Evolutionary conservation across 78 protist species (phyloP).

Genomic region (Blattamonas nauphoetae): DNA sequence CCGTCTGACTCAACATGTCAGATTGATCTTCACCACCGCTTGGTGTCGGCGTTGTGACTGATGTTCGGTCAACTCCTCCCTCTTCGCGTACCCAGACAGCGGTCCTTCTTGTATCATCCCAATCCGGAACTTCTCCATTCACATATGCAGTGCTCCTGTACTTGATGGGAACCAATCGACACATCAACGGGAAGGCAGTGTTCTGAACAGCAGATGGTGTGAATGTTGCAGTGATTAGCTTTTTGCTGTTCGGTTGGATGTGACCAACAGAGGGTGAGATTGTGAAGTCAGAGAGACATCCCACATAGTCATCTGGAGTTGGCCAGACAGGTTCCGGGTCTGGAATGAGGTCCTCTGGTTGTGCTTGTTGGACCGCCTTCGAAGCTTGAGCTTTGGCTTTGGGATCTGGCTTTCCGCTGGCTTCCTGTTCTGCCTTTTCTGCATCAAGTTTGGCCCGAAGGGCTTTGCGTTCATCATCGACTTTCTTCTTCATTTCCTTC

Average conservation of each 20-base stretch:
- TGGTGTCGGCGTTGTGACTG: too few species aligned
- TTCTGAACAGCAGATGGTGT: neutral
- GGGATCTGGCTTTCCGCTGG: neutral
- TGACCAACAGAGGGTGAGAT: conserved; percentile 33
- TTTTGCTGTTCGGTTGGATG: conserved; percentile 1
- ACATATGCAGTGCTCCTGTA: neutral
- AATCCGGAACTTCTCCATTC: neutral
- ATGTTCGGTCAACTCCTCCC: too few species aligned
- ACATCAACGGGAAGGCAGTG: neutral
- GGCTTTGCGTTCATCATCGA: neutral
- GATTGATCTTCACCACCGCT: too few species aligned
- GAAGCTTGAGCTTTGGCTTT: neutral
- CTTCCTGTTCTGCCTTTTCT: neutral
- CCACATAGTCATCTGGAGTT: neutral
- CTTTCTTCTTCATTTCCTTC: neutral
- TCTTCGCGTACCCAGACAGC: neutral
- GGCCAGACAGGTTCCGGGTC: neutral
- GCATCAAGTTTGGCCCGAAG: neutral
- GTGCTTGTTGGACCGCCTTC: neutral
- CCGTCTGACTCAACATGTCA: too few species aligned
- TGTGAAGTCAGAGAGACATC: neutral
- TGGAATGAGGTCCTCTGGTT: neutral
- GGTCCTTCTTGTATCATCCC: conserved; percentile 24
- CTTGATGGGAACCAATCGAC: neutral
- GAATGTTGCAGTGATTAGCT: conserved; percentile 20